Evolutionary conservation across 345 rosid genomes (phyloP).

Genomic region (Aquilaria malaccensis): DNA sequence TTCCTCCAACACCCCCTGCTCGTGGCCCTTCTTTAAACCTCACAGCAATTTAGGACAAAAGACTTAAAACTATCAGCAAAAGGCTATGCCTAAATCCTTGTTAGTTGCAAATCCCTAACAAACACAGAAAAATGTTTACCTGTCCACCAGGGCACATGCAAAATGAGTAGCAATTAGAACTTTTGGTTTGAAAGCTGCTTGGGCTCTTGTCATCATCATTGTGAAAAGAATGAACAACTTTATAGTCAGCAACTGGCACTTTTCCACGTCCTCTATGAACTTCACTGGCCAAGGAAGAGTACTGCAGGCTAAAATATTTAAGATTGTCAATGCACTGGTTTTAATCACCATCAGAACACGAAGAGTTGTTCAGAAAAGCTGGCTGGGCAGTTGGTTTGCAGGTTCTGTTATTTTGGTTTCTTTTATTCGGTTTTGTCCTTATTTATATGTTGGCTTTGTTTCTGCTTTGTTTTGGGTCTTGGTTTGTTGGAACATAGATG

Average conservation of each 20-base stretch:
- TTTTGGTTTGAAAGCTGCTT: conserved; percentile 16
- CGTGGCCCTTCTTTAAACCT: too few relatives aligned
- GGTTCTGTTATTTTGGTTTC: too few relatives aligned
- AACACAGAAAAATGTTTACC: conserved; percentile 32
- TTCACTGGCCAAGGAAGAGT: conserved; percentile 62
- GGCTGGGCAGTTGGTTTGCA: too few relatives aligned
- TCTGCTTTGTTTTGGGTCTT: too few relatives aligned
- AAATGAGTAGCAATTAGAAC: conserved; percentile 88
- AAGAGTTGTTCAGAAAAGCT: too few relatives aligned
- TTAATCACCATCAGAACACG: too few relatives aligned
- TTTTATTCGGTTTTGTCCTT: too few relatives aligned
- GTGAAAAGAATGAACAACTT: conserved; percentile 59
- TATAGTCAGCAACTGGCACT: conserved; percentile 94
- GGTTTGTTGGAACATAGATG: too few relatives aligned
- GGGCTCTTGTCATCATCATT: conserved; percentile 25
- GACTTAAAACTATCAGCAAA: not conserved
- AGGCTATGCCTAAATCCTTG: not conserved
- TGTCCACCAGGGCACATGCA: conserved; percentile 99
- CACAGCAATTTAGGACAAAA: not conserved
- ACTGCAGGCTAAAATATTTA: conserved; percentile 27
- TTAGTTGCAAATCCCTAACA: not conserved
- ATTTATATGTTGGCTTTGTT: too few relatives aligned
- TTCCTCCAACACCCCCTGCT: too few relatives aligned
- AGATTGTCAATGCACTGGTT: too few relatives aligned
- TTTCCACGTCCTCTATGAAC: conserved; percentile 78